A percentile compares a stretch with the other conserved stretches of the same genome.
Conservation (phyloP, 768 basidiomycete species). For the Piloderma croceum region DNA sequence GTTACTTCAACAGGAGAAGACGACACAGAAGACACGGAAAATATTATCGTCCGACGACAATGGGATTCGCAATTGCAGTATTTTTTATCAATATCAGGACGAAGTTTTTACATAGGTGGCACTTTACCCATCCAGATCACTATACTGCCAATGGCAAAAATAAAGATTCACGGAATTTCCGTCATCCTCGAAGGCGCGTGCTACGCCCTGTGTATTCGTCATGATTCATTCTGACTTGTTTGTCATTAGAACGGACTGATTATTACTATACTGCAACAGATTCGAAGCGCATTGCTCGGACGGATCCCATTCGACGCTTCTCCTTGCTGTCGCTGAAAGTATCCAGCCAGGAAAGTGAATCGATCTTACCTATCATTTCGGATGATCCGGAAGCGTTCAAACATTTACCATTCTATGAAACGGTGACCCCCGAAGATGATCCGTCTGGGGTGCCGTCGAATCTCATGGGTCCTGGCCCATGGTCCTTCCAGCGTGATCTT, state of each 20-base stretch:
- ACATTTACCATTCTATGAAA: slow-evolving; percentile 58
- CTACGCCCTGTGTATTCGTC: too few species aligned
- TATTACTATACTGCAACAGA: slow-evolving; percentile 76
- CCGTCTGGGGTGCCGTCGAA: slow-evolving; percentile 51
- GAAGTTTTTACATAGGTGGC: slow-evolving; percentile 80
- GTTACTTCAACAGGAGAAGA: slow-evolving; percentile 76
- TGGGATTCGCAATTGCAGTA: slow-evolving; percentile 92
- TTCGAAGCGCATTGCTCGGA: slow-evolving; percentile 60
- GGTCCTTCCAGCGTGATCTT: slow-evolving; percentile 69
- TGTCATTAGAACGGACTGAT: slow-evolving; percentile 45
- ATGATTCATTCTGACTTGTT: too few species aligned
- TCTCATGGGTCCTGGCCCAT: slow-evolving; percentile 80
- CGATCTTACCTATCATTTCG: slow-evolving; percentile 75
- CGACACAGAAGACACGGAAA: slow-evolving; percentile 76
- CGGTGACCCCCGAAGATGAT: slow-evolving; percentile 46
- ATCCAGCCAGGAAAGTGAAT: slow-evolving; percentile 45
- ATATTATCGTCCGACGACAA: slow-evolving; percentile 76
- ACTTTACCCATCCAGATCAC: slow-evolving; percentile 74
- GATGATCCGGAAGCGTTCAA: slow-evolving; percentile 58
- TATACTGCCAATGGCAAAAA: slow-evolving; percentile 77
- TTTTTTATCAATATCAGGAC: slow-evolving; percentile 64
- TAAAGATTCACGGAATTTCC: slow-evolving; percentile 70
- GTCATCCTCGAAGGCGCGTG: slow-evolving; percentile 78
- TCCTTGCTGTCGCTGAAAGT: slow-evolving; percentile 59
- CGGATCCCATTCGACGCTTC: slow-evolving; percentile 58